phyloP scores from a whole-genome alignment of 2,329 filamentous ascomycete genomes.

The Aureobasidium sp. region DNA sequence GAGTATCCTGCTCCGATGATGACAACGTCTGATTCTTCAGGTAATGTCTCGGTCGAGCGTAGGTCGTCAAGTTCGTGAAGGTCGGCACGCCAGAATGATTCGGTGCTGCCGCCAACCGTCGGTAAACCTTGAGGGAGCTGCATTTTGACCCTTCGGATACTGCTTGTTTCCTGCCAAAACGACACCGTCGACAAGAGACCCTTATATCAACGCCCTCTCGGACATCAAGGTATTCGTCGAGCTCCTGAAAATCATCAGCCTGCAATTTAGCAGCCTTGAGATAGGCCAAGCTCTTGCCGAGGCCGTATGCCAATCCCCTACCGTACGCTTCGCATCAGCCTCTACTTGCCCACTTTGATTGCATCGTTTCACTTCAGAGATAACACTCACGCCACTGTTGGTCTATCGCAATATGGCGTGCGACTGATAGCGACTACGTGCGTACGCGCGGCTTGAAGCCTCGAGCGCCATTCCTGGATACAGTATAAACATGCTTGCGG shows the following conservation, averaged over 20 bases:
- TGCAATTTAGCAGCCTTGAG: neutral
- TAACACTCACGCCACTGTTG: neutral
- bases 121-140: conserved; percentile 4
- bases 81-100: conserved; percentile 39
- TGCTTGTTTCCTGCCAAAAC: neutral
- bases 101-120: conserved; percentile 1
- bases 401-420: neutral
- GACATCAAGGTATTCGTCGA: neutral
- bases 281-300: conserved; percentile 7
- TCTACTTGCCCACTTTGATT: neutral
- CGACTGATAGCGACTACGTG: neutral
- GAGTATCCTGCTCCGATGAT: conserved; percentile 68
- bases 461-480: too few species aligned
- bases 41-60: conserved; percentile 56
- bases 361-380: neutral
- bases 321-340: neutral
- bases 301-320: neutral
- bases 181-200: neutral
- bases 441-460: neutral
- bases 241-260: neutral
- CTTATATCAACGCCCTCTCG: neutral
- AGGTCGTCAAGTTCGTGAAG: conserved; percentile 46
- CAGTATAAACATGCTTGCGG: too few species aligned
- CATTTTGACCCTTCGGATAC: neutral
- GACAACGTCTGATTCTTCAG: conserved; percentile 55